These are phyloP conservation scores for Podaxis pistillaris DNA, from an alignment of 768 basidiomycete genomes.

Conservation along the genomic window DNA sequence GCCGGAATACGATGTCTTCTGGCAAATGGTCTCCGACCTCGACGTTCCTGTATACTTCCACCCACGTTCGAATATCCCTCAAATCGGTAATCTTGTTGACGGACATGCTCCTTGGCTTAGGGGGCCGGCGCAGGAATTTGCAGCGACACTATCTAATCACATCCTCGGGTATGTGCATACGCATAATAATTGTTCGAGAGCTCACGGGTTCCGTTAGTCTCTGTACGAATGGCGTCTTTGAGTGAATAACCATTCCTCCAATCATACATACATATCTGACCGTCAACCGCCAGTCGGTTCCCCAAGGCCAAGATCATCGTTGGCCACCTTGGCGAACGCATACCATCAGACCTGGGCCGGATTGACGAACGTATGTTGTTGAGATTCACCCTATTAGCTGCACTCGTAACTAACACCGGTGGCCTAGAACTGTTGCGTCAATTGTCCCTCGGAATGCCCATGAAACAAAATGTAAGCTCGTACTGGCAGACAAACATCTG, in stretches of 20 bases:
- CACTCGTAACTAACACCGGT: background rate
- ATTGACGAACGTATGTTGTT: constrained; percentile 35
- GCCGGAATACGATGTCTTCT: constrained; percentile 36
- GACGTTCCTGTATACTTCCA: constrained; percentile 40
- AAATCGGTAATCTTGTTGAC: constrained; percentile 24
- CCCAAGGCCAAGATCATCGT: constrained; percentile 39
- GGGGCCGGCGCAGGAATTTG: constrained; percentile 34
- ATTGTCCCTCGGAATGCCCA: constrained; percentile 30
- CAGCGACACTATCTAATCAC: constrained; percentile 35
- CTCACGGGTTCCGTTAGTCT: constrained; percentile 18
- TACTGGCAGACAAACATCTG: constrained; percentile 40
- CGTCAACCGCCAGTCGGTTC: constrained; percentile 32
- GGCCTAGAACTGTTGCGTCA: constrained; percentile 30
- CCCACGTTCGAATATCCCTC: constrained; percentile 29
- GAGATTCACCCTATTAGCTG: background rate
- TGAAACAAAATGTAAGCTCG: constrained; percentile 34
- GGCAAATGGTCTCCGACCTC: constrained; percentile 33
- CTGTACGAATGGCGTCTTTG: constrained; percentile 39
- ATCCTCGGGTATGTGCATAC: constrained; percentile 28
- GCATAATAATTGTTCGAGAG: background rate
- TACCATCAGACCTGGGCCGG: constrained; percentile 39
- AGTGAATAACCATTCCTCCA: constrained; percentile 32
- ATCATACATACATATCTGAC: background rate
- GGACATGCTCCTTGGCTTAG: constrained; percentile 31
- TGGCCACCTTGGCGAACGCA: constrained; percentile 42